phyloP scores from a whole-genome alignment of 2,329 filamentous ascomycete species.

The Truncatella angustata region DNA sequence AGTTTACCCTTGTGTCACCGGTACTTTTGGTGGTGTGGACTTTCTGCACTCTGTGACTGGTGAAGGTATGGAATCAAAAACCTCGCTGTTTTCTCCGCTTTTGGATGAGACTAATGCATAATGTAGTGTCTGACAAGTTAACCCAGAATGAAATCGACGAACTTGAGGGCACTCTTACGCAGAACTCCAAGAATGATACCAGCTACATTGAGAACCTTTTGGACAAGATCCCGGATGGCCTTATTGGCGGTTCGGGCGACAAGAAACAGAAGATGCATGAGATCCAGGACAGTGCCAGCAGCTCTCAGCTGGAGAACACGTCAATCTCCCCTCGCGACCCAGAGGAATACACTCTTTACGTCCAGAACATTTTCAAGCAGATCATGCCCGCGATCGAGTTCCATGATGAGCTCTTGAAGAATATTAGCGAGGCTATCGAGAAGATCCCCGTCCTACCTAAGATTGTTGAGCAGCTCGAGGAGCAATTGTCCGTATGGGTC shows the following conservation, averaged over 20 bases:
- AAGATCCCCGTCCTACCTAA: constrained; percentile 83
- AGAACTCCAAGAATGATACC: constrained; percentile 62
- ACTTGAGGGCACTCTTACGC: constrained; percentile 77
- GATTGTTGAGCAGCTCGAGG: constrained; percentile 80
- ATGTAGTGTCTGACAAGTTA: constrained; percentile 77
- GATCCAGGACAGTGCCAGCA: constrained; percentile 72
- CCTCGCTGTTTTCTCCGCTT: too few relatives aligned
- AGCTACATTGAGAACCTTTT: constrained; percentile 77
- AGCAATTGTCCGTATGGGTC: constrained; percentile 84
- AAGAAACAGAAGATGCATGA: constrained; percentile 75
- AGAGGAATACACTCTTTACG: constrained; percentile 78
- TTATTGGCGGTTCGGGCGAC: constrained; percentile 74
- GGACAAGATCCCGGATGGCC: constrained; percentile 75
- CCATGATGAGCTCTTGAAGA: constrained; percentile 84
- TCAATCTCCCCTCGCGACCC: constrained; percentile 74
- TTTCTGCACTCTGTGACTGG: constrained; percentile 85
- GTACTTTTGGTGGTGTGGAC: constrained; percentile 92
- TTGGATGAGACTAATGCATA: neutral
- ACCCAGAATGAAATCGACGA: constrained; percentile 89
- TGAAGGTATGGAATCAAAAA: constrained; percentile 46
- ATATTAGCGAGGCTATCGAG: constrained; percentile 74
- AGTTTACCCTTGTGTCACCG: constrained; percentile 83
- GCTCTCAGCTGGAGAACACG: constrained; percentile 73
- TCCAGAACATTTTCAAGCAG: constrained; percentile 70
- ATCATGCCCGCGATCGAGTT: constrained; percentile 89